phyloP scores from a whole-genome alignment of 116 monocot species.

The Zostera marina region DNA sequence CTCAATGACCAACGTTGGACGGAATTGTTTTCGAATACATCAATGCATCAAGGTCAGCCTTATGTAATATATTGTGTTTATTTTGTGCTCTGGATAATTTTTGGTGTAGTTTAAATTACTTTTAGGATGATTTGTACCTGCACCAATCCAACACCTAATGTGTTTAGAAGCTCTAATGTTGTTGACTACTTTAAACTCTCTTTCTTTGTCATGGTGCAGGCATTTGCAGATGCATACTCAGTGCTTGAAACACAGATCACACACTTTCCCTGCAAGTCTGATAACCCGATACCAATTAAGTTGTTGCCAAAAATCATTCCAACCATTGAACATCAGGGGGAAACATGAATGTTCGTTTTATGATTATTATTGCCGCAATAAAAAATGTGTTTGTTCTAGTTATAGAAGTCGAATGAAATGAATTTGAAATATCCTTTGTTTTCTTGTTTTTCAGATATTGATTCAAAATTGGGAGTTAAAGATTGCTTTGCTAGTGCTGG shows the following conservation, averaged over 20 bases:
- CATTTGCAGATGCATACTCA: constrained; percentile 30
- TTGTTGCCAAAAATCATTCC: constrained; percentile 22
- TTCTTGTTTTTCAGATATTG: too few species aligned
- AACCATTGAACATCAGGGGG: constrained; percentile 5
- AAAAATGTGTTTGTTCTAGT: too few species aligned
- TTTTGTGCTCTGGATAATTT: neutral
- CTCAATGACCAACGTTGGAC: constrained; percentile 85
- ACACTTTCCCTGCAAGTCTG: constrained; percentile 6
- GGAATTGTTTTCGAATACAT: constrained; percentile 97
- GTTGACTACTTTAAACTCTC: neutral
- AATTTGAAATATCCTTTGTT: too few species aligned
- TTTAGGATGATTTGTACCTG: neutral
- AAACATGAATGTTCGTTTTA: neutral
- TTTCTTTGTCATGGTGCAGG: constrained; percentile 10
- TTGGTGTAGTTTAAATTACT: neutral
- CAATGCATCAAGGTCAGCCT: constrained; percentile 90
- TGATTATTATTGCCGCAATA: too few species aligned
- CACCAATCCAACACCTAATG: too few species aligned
- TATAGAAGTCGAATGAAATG: too few species aligned
- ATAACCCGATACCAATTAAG: constrained; percentile 3
- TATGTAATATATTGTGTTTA: neutral
- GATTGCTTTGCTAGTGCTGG: too few species aligned
- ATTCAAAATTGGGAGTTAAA: too few species aligned
- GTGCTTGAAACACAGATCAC: constrained; percentile 13
- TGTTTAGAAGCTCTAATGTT: too few species aligned